Percentiles rank a stretch among this genome's conserved stretches.
Conservation (phyloP, 805 yeast genomes). For the Wickerhamiella parazyma region DNA sequence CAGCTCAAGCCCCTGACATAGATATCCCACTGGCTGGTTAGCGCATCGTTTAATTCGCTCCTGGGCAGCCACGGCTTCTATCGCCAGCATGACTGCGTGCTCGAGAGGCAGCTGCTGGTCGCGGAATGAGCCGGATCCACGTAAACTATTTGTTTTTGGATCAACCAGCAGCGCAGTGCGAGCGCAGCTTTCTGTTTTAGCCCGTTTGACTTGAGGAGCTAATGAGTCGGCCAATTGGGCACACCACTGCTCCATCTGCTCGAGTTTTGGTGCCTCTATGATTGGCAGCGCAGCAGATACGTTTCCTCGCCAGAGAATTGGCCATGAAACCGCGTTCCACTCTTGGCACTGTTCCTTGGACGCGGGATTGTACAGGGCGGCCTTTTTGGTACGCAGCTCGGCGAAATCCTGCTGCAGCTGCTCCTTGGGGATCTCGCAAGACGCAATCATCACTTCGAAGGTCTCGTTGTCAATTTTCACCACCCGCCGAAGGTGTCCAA, state of each 20-base stretch:
- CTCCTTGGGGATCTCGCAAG: constrained; percentile 11
- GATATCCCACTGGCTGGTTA: constrained; percentile 30
- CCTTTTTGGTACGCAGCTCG: constrained; percentile 19
- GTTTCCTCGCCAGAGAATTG: constrained; percentile 86
- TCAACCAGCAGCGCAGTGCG: constrained; percentile 44
- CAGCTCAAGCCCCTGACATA: constrained; percentile 65
- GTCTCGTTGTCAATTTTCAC: constrained; percentile 18
- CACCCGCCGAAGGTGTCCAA: constrained; percentile 27
- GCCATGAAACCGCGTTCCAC: constrained; percentile 73
- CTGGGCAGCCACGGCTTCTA: constrained; percentile 44
- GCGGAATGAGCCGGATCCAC: constrained; percentile 28
- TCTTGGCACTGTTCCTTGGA: constrained; percentile 49
- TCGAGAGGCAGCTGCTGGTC: constrained; percentile 36
- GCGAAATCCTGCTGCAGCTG: constrained; percentile 6
- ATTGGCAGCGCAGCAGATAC: constrained; percentile 39
- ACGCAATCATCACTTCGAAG: constrained; percentile 7
- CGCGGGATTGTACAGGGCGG: constrained; percentile 54
- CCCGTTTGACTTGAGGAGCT: constrained; percentile 17
- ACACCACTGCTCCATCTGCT: constrained; percentile 28
- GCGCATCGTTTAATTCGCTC: constrained; percentile 35
- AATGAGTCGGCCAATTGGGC: constrained; percentile 21
- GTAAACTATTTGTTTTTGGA: constrained; percentile 34
- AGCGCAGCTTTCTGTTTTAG: background rate
- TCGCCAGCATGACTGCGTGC: constrained; percentile 67
- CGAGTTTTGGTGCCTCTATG: constrained; percentile 35